Evolutionary conservation across 2,329 filamentous ascomycete genomes (phyloP).

Genomic region (Zymoseptoria ardabiliae): DNA sequence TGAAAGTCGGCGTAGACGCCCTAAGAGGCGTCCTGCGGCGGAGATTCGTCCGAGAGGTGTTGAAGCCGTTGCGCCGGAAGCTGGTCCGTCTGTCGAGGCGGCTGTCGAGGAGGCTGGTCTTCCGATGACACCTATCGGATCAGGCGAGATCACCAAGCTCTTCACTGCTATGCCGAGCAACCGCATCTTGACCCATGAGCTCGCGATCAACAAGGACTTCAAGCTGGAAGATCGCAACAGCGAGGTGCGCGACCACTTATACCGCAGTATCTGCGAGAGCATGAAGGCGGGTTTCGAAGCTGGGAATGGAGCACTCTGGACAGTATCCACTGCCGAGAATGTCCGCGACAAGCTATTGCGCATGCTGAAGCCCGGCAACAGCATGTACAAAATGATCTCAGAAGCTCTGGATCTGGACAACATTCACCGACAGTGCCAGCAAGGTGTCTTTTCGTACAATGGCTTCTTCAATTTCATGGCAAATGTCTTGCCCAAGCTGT

Average conservation of each 20-base stretch:
- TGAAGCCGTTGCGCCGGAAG: slow-evolving; percentile 15
- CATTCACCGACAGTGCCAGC: slow-evolving; percentile 59
- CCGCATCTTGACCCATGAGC: slow-evolving; percentile 66
- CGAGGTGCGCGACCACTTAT: slow-evolving; percentile 50
- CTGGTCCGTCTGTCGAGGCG: slow-evolving; percentile 12
- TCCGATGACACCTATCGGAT: slow-evolving; percentile 14
- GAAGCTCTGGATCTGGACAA: slow-evolving; percentile 69
- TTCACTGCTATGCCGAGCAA: slow-evolving; percentile 63
- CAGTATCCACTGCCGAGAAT: slow-evolving; percentile 62
- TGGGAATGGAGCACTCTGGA: slow-evolving; percentile 59
- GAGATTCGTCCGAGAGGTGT: slow-evolving; percentile 63
- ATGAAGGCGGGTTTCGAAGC: slow-evolving; percentile 58
- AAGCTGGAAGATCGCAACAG: slow-evolving; percentile 57
- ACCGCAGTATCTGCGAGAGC: slow-evolving; percentile 52
- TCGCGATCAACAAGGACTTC: slow-evolving; percentile 72
- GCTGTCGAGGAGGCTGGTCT: slow-evolving; percentile 15
- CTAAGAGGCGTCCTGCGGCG: slow-evolving; percentile 58
- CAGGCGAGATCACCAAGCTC: slow-evolving; percentile 44
- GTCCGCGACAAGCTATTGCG: slow-evolving; percentile 66
- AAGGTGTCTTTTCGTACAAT: slow-evolving; percentile 71
- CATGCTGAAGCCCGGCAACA: slow-evolving; percentile 62
- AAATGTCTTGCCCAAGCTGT: slow-evolving; percentile 67
- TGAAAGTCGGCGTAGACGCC: slow-evolving; percentile 59
- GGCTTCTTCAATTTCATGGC: slow-evolving; percentile 73
- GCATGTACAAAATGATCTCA: slow-evolving; percentile 66